Evolutionary conservation across 1,284 basidiomycete species (phyloP), one percentile per base, ranked within the genome.

Genomic region (Ustilago hordei): DNA sequence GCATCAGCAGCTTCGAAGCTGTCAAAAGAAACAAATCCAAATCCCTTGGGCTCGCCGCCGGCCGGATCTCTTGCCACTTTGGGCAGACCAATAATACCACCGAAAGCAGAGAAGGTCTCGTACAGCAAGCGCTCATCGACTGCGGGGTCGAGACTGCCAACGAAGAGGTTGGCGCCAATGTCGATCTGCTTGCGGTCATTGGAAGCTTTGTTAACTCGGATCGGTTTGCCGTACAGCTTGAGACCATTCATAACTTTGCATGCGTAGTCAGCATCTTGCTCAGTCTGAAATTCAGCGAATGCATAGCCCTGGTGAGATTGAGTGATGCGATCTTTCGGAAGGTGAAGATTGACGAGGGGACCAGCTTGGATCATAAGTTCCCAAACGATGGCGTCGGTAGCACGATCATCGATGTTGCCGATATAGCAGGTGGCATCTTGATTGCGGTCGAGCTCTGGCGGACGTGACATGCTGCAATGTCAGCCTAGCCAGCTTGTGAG

Each of bases 241-340:
- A 99, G 98, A 89, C 98, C 96, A 87, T 99, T 98, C 95, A 99
- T 96, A 83, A 98, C 98, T 89, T 97, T 97, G 90, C 95, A 97
- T 71, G 95, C 96, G 87, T 99, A 99, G 88, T 99, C 95, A 79
- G 96, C 95, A 88, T 98, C 97, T 86, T 95, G 93, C 88, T 98
- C 95, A 45, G 95, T 95, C 86, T 95, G 89, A 87, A 98, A 98
- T 89, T 99, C 96, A 89, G 96, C 98, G 88, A 99, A 99, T 55
- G 95, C 96, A 87, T 98, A 99, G 58, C 96, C 95, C 88, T 99
- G 97, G 86, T 99, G 96, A 3, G 93, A 90, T 92, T 95, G 95
- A 12, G 95, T 97, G 75, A 99, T 95, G 79, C 96, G 92, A 88
- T 99, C 97, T 87, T 98, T 99, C n/a, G 96, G 96, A n/a, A 99